Base-by-base conservation (phyloP, 208 protist genomes). In the Trypanosomatidae sp. region DNA sequence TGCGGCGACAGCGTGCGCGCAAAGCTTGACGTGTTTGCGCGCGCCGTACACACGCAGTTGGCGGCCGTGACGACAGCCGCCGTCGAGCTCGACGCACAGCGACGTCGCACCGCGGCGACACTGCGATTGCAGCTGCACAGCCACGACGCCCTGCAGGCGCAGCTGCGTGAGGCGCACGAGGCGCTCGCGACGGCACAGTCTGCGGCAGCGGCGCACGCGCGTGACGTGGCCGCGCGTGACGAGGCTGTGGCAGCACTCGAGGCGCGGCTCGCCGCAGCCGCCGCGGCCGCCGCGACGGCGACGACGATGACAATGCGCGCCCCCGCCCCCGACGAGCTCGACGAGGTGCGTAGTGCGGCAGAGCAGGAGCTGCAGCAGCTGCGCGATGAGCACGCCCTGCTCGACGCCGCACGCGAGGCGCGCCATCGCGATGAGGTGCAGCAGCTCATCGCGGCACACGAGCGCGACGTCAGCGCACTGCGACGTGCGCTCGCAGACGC, bases 351-450 rank as follows among this genome's bases (percentile, higher is more conserved):
- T 38, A 67, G 69, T 4, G 47, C 60, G n/a, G 32, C 72, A 8
- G 75, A 88, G 27, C 37, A 61, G 23, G 67, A 66, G 18, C 33
- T 85, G 25, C 48, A 62, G 38, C 50, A 39, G 10, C 21, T 77
- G 25, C 64, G 61, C 1, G 54, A 51, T 2, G 75, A 84, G 50
- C 84, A 69, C 52, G 43, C 56, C 1, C 43, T 32, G 0, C 66
- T 72, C 0, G 78, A 87, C 40, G 55, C 48, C 16, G 46, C 54
- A 10, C 59, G 88, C 0, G 66, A 81, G 26, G 33, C 69, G 6
- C 69, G 81, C 35, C 75, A 88, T 57, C 57, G 56, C 22, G 68
- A 79, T 23, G 83, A 88, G 42, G 48, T 88, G 11, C 60, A 84
- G 44, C 53, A 66, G 0, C 62, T 86, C 20, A 44, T 61, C 6